Percentiles rank a stretch among this genome's conserved stretches.
These are phyloP conservation scores for Miamiensis avidus DNA, from an alignment of 169 alveolate species.

Conservation along the genomic window DNA sequence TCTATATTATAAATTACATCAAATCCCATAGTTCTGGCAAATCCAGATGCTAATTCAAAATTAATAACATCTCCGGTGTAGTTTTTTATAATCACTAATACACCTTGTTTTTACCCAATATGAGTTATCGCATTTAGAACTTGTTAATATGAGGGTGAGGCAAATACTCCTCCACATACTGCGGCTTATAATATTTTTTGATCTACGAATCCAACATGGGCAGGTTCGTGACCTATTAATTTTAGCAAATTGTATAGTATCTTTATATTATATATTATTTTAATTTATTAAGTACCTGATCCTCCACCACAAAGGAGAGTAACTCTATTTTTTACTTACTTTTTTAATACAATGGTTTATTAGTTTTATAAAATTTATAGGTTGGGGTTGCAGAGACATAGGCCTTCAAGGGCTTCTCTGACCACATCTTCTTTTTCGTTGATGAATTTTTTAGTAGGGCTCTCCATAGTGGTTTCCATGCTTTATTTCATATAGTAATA, in stretches of 20 bases:
- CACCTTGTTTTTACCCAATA: slow-evolving; percentile 37
- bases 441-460: slow-evolving; percentile 9
- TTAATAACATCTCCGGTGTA: slow-evolving; percentile 78
- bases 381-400: slow-evolving; percentile 34
- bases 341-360: slow-evolving; percentile 30
- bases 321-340: slow-evolving; percentile 37
- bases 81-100: slow-evolving; percentile 61
- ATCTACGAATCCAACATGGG: slow-evolving; percentile 73
- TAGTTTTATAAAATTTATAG: slow-evolving; percentile 32
- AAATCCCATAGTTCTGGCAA: slow-evolving; percentile 44
- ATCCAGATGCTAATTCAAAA: slow-evolving; percentile 66
- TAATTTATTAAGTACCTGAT: too few species aligned
- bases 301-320: slow-evolving; percentile 77
- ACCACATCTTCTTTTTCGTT: slow-evolving; percentile 16
- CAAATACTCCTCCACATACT: slow-evolving; percentile 72
- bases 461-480: too few species aligned
- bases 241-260: too few species aligned
- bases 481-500: too few species aligned
- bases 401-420: slow-evolving; percentile 38
- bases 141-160: slow-evolving; percentile 65
- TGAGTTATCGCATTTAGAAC: slow-evolving; percentile 51
- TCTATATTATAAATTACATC: neutral
- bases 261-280: too few species aligned
- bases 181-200: slow-evolving; percentile 68
- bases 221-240: slow-evolving; percentile 83